A percentile compares a stretch with the other conserved stretches of the same genome.
These are phyloP conservation scores for Pelargonium australe DNA, from an alignment of 441 rosid genomes.

Conservation along the genomic window DNA sequence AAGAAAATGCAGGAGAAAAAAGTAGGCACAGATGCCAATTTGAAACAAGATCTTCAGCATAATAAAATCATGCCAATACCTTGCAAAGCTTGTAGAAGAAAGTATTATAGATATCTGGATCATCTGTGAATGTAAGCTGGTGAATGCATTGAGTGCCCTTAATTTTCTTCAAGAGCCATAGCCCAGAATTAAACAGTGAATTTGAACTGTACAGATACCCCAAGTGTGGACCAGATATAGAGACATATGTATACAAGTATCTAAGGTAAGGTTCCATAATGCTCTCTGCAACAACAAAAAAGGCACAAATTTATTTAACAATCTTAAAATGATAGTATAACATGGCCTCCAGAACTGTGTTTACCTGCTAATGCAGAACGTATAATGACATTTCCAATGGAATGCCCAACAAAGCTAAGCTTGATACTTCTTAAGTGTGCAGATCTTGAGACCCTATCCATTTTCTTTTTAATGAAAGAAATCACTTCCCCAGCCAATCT, in stretches of 20 bases:
- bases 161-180: slow-evolving; percentile 86
- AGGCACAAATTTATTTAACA: background rate
- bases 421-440: slow-evolving; percentile 51
- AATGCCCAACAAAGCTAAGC: slow-evolving; percentile 95
- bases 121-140: slow-evolving; percentile 93
- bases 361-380: slow-evolving; percentile 83
- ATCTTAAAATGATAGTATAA: slow-evolving; percentile 15
- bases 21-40: background rate
- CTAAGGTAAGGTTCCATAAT: slow-evolving; percentile 74
- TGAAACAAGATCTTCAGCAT: background rate
- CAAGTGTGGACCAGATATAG: slow-evolving; percentile 91
- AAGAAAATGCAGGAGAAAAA: background rate
- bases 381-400: slow-evolving; percentile 83
- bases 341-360: slow-evolving; percentile 13
- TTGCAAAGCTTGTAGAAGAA: slow-evolving; percentile 77
- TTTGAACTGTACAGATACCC: slow-evolving; percentile 93
- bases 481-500: slow-evolving; percentile 83
- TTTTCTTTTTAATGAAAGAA: slow-evolving; percentile 67
- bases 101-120: slow-evolving; percentile 62
- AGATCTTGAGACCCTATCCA: slow-evolving; percentile 60
- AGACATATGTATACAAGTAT: slow-evolving; percentile 61
- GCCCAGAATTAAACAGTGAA: slow-evolving; percentile 83
- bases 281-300: slow-evolving; percentile 43
- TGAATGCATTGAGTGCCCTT: slow-evolving; percentile 87
- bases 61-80: slow-evolving; percentile 33